phyloP scores from a whole-genome alignment of 345 rosid species.

The Euphorbia lathyris region DNA sequence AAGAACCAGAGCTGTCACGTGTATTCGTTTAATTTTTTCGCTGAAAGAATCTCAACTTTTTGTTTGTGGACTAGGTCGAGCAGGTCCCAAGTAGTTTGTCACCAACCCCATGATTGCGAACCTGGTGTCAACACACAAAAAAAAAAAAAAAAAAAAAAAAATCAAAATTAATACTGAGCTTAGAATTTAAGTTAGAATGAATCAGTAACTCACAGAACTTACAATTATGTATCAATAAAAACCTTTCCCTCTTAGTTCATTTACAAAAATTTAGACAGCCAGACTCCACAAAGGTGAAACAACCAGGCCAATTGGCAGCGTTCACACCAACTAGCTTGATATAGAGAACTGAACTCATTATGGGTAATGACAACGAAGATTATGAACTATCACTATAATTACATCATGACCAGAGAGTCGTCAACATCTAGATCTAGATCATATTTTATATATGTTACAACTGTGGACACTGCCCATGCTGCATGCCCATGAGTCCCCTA shows the following conservation, averaged over 20 bases:
- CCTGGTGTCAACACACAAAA: conserved; percentile 45
- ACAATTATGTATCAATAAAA: neutral
- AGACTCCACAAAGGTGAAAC: neutral
- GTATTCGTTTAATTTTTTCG: neutral
- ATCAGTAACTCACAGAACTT: neutral
- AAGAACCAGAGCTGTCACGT: neutral
- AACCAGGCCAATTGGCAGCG: too few relatives aligned
- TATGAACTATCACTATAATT: neutral
- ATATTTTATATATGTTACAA: neutral
- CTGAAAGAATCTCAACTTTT: conserved; percentile 22
- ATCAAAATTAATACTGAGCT: neutral
- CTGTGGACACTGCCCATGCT: neutral
- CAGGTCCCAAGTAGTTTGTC: conserved; percentile 81
- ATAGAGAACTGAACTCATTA: neutral
- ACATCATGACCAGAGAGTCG: neutral
- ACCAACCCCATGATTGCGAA: conserved; percentile 97
- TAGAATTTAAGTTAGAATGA: neutral
- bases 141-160: too few relatives aligned
- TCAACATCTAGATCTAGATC: neutral
- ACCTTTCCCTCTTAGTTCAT: neutral
- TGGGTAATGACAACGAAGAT: neutral
- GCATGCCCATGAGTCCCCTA: neutral
- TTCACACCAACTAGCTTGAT: neutral
- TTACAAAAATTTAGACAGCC: neutral
- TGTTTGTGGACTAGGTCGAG: conserved; percentile 60